Percentiles rank a stretch among this genome's conserved stretches.
Evolutionary conservation across 2,329 filamentous ascomycete species (phyloP).

Genomic region (Pseudogymnoascus sp.): DNA sequence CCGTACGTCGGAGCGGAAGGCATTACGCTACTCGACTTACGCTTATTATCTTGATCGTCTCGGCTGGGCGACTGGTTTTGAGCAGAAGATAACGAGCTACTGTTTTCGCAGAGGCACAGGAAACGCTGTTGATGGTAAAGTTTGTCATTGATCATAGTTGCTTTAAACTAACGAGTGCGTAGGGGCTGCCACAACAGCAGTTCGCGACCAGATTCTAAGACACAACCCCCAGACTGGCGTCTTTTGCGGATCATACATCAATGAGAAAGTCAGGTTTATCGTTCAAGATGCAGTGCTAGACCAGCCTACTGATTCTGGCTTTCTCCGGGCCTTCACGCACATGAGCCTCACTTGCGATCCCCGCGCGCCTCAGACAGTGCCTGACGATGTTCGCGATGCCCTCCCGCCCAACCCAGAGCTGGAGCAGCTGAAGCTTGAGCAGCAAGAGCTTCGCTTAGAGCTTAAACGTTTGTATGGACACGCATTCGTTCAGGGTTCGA

Average conservation of each 20-base stretch:
- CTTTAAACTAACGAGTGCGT: conserved; percentile 8
- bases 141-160: too few relatives aligned
- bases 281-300: conserved; percentile 19
- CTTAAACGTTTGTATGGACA: not conserved
- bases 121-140: too few relatives aligned
- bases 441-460: conserved; percentile 9
- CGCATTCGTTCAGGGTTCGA: not conserved
- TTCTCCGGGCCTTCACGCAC: conserved; percentile 20
- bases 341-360: conserved; percentile 18
- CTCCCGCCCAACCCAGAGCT: conserved; percentile 16
- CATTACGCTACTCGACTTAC: too few relatives aligned
- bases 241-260: conserved; percentile 15
- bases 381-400: conserved; percentile 15
- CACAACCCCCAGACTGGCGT: conserved; percentile 18
- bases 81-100: too few relatives aligned
- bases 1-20: too few relatives aligned
- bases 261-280: conserved; percentile 23
- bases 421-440: conserved; percentile 13
- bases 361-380: conserved; percentile 13
- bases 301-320: conserved; percentile 14
- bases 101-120: too few relatives aligned
- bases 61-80: too few relatives aligned
- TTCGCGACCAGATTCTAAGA: conserved; percentile 16
- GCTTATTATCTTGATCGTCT: too few relatives aligned
- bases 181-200: conserved; percentile 15